These are phyloP conservation scores for Taphrina betulina DNA, from an alignment of 1,139 yeast genomes.

Conservation along the genomic window DNA sequence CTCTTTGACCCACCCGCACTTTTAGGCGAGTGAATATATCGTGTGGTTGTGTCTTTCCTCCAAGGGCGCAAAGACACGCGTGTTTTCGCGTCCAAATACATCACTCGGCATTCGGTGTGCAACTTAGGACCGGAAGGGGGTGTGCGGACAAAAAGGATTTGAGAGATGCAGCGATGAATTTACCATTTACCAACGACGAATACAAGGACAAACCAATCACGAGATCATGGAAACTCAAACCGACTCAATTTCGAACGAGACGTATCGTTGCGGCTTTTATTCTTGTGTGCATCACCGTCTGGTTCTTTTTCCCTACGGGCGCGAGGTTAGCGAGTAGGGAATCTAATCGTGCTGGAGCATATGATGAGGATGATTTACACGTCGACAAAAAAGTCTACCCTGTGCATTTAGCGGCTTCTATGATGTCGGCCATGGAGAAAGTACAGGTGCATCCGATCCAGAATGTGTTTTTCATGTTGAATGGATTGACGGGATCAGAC, in stretches of 20 bases:
- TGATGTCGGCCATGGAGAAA: too few relatives aligned
- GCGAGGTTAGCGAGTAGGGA: too few relatives aligned
- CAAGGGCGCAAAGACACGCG: too few relatives aligned
- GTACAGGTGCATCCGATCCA: too few relatives aligned
- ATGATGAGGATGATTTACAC: constrained; percentile 4
- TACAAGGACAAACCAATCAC: constrained; percentile 14
- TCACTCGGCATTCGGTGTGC: too few relatives aligned
- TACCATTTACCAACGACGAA: constrained; percentile 10
- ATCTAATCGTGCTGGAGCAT: background rate
- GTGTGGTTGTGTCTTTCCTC: too few relatives aligned
- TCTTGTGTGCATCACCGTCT: background rate
- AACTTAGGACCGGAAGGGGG: too few relatives aligned
- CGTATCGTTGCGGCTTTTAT: background rate
- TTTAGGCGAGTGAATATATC: too few relatives aligned
- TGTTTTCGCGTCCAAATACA: too few relatives aligned
- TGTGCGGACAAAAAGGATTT: too few relatives aligned
- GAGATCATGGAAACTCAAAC: constrained; percentile 1
- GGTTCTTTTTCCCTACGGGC: background rate
- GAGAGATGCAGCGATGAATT: background rate
- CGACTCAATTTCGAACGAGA: background rate
- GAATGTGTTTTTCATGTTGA: constrained; percentile 4
- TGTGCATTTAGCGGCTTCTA: too few relatives aligned
- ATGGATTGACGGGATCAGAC: background rate
- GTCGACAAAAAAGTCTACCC: background rate
- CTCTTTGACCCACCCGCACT: too few relatives aligned